These are phyloP conservation scores for Quercus phellos DNA, from an alignment of 331 rosid genomes.

Conservation along the genomic window DNA sequence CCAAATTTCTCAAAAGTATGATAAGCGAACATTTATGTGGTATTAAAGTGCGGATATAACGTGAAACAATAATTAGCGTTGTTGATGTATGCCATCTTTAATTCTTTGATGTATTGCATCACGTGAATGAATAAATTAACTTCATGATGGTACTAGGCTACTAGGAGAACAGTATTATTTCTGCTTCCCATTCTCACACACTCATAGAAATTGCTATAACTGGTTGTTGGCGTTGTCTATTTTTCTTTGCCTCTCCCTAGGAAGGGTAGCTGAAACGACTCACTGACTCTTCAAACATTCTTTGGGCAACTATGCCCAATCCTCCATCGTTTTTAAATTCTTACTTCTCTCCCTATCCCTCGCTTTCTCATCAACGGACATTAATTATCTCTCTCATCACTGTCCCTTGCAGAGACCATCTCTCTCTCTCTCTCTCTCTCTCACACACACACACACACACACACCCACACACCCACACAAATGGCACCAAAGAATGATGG, in stretches of 20 bases:
- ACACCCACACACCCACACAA: too few relatives aligned
- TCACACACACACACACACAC: neutral
- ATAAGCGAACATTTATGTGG: too few relatives aligned
- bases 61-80: too few relatives aligned
- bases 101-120: too few relatives aligned
- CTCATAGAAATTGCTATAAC: neutral
- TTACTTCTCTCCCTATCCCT: neutral
- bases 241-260: neutral
- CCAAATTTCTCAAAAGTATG: too few relatives aligned
- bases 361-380: neutral
- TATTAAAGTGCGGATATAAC: too few relatives aligned
- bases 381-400: neutral
- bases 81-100: too few relatives aligned
- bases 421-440: neutral
- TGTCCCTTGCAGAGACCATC: neutral
- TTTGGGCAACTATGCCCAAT: neutral
- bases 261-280: conserved; percentile 7
- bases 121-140: too few relatives aligned
- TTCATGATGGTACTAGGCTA: too few relatives aligned
- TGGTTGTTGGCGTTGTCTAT: neutral
- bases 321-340: neutral
- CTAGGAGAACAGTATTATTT: too few relatives aligned
- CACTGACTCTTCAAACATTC: neutral
- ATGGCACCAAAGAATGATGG: conserved; percentile 34
- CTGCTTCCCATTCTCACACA: neutral